Percentiles rank a stretch among this genome's conserved stretches.
Evolutionary conservation across 129 eudicot species (phyloP).

Genomic region (Arctium minus): DNA sequence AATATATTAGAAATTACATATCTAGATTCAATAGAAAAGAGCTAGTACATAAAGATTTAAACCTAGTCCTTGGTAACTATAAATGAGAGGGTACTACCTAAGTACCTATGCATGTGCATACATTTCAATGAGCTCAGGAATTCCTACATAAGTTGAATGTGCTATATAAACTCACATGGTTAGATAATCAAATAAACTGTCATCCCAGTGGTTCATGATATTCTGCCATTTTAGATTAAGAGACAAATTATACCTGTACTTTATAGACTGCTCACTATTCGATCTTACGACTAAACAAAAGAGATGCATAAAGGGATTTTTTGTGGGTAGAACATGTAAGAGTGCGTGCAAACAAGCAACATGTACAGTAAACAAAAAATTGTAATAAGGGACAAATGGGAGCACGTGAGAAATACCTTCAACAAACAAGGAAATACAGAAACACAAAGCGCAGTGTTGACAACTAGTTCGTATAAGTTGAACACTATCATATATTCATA

Average conservation of each 20-base stretch:
- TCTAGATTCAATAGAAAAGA: conserved; percentile 2
- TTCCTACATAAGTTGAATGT: background rate
- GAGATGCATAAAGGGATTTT: background rate
- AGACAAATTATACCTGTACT: conserved; percentile 2
- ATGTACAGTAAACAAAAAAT: too few species aligned
- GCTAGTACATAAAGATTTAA: conserved; percentile 9
- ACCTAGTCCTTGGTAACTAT: conserved; percentile 3
- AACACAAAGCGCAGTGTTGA: too few species aligned
- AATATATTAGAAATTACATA: background rate
- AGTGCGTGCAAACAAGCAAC: too few species aligned
- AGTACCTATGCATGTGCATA: conserved; percentile 8
- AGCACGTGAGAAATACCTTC: too few species aligned
- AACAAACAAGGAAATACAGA: too few species aligned
- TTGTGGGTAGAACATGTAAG: background rate
- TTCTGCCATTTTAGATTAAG: background rate
- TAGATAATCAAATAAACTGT: conserved; percentile 8
- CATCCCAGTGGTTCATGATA: background rate
- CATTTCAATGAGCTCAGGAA: background rate
- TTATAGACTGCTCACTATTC: too few species aligned
- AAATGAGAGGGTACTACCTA: conserved; percentile 10
- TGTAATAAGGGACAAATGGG: too few species aligned
- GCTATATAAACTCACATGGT: conserved; percentile 4
- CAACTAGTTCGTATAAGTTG: too few species aligned
- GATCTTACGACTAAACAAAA: background rate
- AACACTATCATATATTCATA: too few species aligned